phyloP scores from a whole-genome alignment of 768 basidiomycete genomes.

The Crucibulum laeve region DNA sequence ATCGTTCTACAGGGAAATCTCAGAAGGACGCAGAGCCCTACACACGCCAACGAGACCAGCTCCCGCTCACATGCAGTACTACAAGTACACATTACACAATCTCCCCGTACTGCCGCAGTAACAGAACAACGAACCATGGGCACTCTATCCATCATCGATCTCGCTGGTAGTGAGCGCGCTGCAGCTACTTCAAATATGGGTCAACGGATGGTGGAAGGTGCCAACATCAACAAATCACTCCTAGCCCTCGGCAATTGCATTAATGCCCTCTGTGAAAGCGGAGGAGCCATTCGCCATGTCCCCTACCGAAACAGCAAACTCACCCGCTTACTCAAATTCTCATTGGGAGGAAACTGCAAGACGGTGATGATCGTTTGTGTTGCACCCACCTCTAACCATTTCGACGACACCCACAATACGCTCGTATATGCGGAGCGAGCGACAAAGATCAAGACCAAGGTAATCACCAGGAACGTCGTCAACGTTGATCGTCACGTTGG shows the following conservation, averaged over 20 bases:
- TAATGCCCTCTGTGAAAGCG: slow-evolving; percentile 95
- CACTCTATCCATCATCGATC: slow-evolving; percentile 95
- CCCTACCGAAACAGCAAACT: slow-evolving; percentile 99
- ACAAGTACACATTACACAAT: slow-evolving; percentile 89
- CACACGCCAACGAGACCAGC: slow-evolving; percentile 94
- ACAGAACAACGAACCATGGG: slow-evolving; percentile 82
- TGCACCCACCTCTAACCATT: slow-evolving; percentile 91
- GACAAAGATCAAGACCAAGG: slow-evolving; percentile 97
- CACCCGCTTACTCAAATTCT: slow-evolving; percentile 95
- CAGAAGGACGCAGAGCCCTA: slow-evolving; percentile 88
- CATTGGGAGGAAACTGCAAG: slow-evolving; percentile 97
- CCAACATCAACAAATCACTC: slow-evolving; percentile 98
- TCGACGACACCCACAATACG: slow-evolving; percentile 98
- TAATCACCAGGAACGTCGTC: slow-evolving; percentile 91
- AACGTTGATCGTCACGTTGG: slow-evolving; percentile 94
- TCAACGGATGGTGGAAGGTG: slow-evolving; percentile 96
- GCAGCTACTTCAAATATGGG: slow-evolving; percentile 97
- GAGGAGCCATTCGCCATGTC: slow-evolving; percentile 81
- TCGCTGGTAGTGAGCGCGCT: slow-evolving; percentile 96
- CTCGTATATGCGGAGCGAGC: slow-evolving; percentile 97
- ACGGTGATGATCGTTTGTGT: slow-evolving; percentile 99
- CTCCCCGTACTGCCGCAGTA: slow-evolving; percentile 80
- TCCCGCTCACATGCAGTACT: slow-evolving; percentile 98
- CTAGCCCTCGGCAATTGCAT: slow-evolving; percentile 98
- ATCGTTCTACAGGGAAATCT: slow-evolving; percentile 88